Base-by-base conservation (phyloP, 441 rosid species). In the Euphorbia celastroides region DNA sequence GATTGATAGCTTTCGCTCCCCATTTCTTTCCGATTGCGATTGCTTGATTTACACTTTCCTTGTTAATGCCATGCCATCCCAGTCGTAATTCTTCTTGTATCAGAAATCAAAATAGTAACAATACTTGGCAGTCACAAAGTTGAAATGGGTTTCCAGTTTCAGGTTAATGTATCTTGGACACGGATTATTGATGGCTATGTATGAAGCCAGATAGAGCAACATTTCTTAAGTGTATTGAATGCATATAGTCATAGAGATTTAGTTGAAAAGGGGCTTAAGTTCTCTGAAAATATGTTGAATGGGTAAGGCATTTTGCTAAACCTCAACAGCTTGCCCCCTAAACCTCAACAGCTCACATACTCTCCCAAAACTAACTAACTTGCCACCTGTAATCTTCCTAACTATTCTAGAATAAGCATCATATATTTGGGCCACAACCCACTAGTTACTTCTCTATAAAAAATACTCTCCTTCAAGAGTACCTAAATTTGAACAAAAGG, bases 191-290 rank as follows among this genome's bases (percentile, higher is more conserved):
- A 90, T 76, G 97, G 98, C 0, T 84, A 83, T 60, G 75, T 88
- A 0, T 80, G 93, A 71, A 72, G 27, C 92, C 97, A 0, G 90
- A 90, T 38, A 67, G 82, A 74, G 92, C 86, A 34, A 89, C 93
- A 0, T 86, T n/a, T 85, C 75, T 67, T 89, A 75, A 87, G 97
- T 66, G 83, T 89, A 62, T 71, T 93, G 68, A 89, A 78, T 80
- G 97, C 92, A 51, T 91, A 93, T 65, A 89, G 96, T 69, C 99
- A 91, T 72, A 95, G 90, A 77, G 97, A 89, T 31, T 75, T 86
- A 74, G 85, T 87, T 13, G 92, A 91, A 58, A 89, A 86, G 51
- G 96, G 97, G 65, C 76, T 86, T n/a, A 73, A 78, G 65, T 83
- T 86, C 72, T 94, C 88, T 62, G 38, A 84, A 34, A 77, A 66